Evolutionary conservation across 352 stramenopile genomes (phyloP), one percentile per base, ranked within the genome.

Genomic region (Pythium aphanidermatum): DNA sequence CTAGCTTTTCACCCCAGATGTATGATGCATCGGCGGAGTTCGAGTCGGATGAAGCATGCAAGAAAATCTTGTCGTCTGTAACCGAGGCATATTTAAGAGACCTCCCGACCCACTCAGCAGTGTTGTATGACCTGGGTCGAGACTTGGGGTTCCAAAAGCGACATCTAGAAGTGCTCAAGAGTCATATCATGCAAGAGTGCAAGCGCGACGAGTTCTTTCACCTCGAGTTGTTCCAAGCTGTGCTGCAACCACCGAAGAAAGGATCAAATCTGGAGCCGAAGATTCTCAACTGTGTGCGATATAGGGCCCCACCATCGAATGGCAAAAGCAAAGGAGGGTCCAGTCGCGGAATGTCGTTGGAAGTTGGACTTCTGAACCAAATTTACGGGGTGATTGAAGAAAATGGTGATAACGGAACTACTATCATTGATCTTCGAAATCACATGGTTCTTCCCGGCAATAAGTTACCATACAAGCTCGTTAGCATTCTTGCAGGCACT

Each of bases 261-360:
- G 58, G 53, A 2, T 65, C 41, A 13, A 64, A 31, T 3, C 41
- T 83, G 1, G 75, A 87, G 29, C 73, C 78, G 3, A 87, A 86
- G 43, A 86, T 88, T 46, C 55, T 92, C 10, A 89, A 89, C 52
- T 92, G 79, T 29, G 70, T 92, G 35, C 72, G 77, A 13, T 89
- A 88, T 52, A 78, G 74, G 42, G 52, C 63, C 10, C 45, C 52
- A 4, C 45, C 50, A n/a, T 38, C 3, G 10, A 45, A 36, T n/a
- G 38, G 41, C 30, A 53, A 28, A 10, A 23, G 17, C 2, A 52
- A 42, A 16, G 38, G n/a, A 0, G 25, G 14, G 0, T 28, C 51
- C 33, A 34, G 27, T 23, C 52, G 65, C 1, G 76, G 79, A 3
- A 80, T 92, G 35, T 41, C 63, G n/a, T 21, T 85, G n/a, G 79